Base-by-base conservation (phyloP, 169 alveolate species). In the Ichthyophthirius multifiliis region DNA sequence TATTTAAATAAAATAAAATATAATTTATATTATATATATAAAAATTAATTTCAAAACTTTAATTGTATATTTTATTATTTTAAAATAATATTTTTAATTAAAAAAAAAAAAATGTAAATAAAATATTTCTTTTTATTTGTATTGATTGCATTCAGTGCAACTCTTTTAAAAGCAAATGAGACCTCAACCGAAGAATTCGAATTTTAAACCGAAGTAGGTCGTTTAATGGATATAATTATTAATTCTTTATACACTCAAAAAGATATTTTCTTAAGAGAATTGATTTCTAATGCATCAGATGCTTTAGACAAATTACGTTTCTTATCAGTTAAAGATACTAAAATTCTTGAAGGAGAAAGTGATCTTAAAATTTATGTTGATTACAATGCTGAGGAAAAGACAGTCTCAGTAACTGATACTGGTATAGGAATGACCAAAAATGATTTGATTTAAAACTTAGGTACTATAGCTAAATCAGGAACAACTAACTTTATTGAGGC, bases 361-460 rank as follows among this genome's bases (percentile, higher is more conserved):
- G 95, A 96, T 74, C 89, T 99, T 44, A 98, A 97, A 84, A 97
- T 99, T 82, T 94, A 97, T 73, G 92, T 98, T 34, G 98, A 98
- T 75, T 94, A 94, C 82, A 98, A 99, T 82, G 83, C 93, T 76
- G 97, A 95, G 35, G 97, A 95, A 48, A 96, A 98, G 83, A 96
- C 99, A 4, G 89, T 99, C 67, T 90, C 99, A 41, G 96, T 99
- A 73, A 89, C 96, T 63, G 99, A 99, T 88, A 95, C 98, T 23
- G 99, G 99, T 47, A 93, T 99, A 46, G 99, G 99, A 45, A 99
- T 99, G 99, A 96, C 99, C 48, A 98, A 97, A 92, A 97, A 96
- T 65, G 99, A 99, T 79, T 88, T 99, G 77, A 98, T 98, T 83
- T 98, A 97, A 89, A 98, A 98, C 93, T 92, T 99, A 84, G 99